Percentiles rank a stretch among this genome's conserved stretches.
These are phyloP conservation scores for Starmerella powellii DNA, from an alignment of 805 yeast species.

Conservation along the genomic window DNA sequence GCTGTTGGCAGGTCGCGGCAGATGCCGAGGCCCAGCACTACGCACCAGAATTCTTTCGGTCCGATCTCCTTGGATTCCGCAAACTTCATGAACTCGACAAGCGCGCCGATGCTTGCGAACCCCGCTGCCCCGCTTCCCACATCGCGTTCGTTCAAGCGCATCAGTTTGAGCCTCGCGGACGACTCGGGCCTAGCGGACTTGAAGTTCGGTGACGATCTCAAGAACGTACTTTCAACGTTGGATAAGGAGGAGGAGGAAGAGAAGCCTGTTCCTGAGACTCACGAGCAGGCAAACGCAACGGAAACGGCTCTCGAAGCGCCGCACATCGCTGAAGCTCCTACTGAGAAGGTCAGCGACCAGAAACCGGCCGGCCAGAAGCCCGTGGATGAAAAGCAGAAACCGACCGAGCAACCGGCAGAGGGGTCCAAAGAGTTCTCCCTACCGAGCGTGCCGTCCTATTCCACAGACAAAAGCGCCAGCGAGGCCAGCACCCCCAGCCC, in stretches of 20 bases:
- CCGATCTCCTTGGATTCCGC: too few relatives aligned
- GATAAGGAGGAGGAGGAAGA: conserved; percentile 8
- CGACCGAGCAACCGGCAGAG: too few relatives aligned
- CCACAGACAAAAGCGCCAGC: not conserved
- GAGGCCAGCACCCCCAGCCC: conserved; percentile 17
- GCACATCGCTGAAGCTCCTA: too few relatives aligned
- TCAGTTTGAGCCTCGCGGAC: conserved; percentile 9
- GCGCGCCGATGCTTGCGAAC: not conserved
- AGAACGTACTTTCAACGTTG: conserved; percentile 8
- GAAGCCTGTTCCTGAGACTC: not conserved
- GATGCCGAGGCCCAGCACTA: too few relatives aligned
- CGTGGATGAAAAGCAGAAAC: too few relatives aligned
- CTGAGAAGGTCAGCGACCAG: too few relatives aligned
- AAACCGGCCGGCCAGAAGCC: too few relatives aligned
- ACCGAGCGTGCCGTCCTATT: conserved; percentile 10
- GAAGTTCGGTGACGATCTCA: conserved; percentile 21
- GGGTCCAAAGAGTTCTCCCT: not conserved
- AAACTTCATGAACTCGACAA: not conserved
- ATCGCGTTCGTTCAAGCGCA: conserved; percentile 13
- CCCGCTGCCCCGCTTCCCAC: conserved; percentile 1
- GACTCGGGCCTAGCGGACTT: conserved; percentile 8
- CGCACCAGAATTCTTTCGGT: too few relatives aligned
- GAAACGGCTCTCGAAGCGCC: too few relatives aligned
- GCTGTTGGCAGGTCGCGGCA: too few relatives aligned
- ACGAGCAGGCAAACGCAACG: too few relatives aligned